Percentiles rank a stretch among this genome's conserved stretches.
These are phyloP conservation scores for Dimargaris cristalligena DNA, from an alignment of 192 early-diverging fungal species.

Conservation along the genomic window DNA sequence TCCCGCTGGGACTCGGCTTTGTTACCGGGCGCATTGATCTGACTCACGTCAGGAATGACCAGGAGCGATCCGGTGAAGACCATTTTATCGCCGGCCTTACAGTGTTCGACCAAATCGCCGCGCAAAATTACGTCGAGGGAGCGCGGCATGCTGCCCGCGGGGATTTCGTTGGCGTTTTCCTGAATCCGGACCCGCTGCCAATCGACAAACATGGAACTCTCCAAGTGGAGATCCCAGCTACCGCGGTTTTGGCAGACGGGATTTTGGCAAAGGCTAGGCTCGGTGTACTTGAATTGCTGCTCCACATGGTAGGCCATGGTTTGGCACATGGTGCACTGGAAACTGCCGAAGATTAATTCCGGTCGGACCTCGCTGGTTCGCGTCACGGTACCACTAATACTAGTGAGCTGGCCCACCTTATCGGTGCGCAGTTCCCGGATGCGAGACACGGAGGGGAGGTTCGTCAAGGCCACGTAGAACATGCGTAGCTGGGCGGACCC, in stretches of 20 bases:
- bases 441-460: conserved; percentile 37
- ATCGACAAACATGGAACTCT: conserved; percentile 79
- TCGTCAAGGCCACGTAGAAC: conserved; percentile 56
- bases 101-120: conserved; percentile 80
- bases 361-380: conserved; percentile 93
- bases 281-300: conserved; percentile 95
- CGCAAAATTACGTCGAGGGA: conserved; percentile 89
- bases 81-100: conserved; percentile 90
- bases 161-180: conserved; percentile 90
- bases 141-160: conserved; percentile 92
- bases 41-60: conserved; percentile 78
- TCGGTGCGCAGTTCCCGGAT: conserved; percentile 76
- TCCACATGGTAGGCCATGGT: conserved; percentile 64
- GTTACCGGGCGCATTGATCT: conserved; percentile 57
- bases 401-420: conserved; percentile 62
- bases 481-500: conserved; percentile 38
- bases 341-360: conserved; percentile 80
- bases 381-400: conserved; percentile 85
- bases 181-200: conserved; percentile 97
- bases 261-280: conserved; percentile 76
- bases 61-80: conserved; percentile 77
- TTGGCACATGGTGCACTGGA: conserved; percentile 74
- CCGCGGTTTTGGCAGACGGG: conserved; percentile 63
- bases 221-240: conserved; percentile 63
- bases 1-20: conserved; percentile 40